Percentiles rank a stretch among this genome's conserved stretches.
Conservation (phyloP, 208 protist genomes). For the Leishmania tarentolae region DNA sequence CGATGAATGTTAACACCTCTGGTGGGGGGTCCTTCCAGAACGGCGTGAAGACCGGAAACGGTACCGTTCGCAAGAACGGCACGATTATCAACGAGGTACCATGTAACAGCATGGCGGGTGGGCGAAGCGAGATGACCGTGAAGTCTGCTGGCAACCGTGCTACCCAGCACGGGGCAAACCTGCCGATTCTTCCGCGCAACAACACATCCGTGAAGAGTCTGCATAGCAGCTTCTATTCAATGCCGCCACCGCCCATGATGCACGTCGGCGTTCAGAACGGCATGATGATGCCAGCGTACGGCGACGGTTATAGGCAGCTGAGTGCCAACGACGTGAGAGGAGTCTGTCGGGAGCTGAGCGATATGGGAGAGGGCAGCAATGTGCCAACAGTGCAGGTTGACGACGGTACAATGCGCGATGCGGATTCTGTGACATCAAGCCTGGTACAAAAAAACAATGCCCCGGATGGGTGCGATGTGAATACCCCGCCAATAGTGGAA, state of each 20-base stretch:
- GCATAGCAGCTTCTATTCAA: background rate
- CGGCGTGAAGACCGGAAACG: constrained; percentile 7
- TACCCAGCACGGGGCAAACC: constrained; percentile 7
- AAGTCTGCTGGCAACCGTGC: constrained; percentile 1
- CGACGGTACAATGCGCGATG: constrained; percentile 1
- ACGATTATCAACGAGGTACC: background rate
- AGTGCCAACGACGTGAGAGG: constrained; percentile 7
- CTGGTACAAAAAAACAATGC: background rate
- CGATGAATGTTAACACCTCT: background rate
- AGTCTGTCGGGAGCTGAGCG: background rate
- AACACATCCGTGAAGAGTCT: background rate
- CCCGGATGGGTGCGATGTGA: constrained; percentile 28
- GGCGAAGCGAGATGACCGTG: background rate
- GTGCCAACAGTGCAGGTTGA: background rate
- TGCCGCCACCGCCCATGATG: constrained; percentile 8
- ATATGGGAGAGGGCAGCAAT: constrained; percentile 1
- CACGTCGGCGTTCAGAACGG: background rate
- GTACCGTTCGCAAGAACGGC: background rate
- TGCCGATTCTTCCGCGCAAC: constrained; percentile 5
- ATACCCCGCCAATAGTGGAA: constrained; percentile 14
- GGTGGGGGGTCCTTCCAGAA: constrained; percentile 7
- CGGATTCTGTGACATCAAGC: constrained; percentile 10
- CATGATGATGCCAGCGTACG: constrained; percentile 3
- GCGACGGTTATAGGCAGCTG: background rate
- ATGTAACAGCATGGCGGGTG: background rate